Conservation (phyloP, 179 eudicot genomes). For the Actinidia polygama region DNA sequence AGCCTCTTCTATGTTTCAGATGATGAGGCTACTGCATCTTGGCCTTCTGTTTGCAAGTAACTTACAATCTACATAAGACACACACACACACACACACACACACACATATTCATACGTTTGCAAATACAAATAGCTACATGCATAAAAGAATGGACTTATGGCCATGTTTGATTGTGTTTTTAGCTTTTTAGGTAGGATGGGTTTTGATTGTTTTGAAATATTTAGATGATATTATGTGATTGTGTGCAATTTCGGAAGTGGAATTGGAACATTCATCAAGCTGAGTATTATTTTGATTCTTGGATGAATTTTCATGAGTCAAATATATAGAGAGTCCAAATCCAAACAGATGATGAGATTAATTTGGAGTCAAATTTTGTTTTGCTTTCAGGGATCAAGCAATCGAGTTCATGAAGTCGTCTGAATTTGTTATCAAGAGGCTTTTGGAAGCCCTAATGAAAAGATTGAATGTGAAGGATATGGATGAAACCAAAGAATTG, state of each 20-base stretch:
- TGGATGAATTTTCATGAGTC: too few species aligned
- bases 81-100: too few species aligned
- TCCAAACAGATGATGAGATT: too few species aligned
- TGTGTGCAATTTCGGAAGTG: too few species aligned
- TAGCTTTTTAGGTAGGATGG: not conserved
- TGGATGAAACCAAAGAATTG: conserved; percentile 9
- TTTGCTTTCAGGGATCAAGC: conserved; percentile 18
- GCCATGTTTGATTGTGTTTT: not conserved
- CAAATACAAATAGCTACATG: too few species aligned
- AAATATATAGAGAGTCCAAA: too few species aligned
- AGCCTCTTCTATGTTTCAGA: not conserved
- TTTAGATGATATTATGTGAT: too few species aligned
- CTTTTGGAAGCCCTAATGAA: conserved; percentile 22
- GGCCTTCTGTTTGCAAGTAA: not conserved
- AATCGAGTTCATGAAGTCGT: conserved; percentile 16
- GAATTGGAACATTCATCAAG: too few species aligned
- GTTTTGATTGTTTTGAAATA: not conserved
- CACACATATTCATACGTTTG: too few species aligned
- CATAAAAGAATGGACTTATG: too few species aligned
- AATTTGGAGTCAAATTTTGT: not conserved
- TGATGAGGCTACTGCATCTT: not conserved
- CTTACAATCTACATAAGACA: too few species aligned
- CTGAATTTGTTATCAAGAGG: conserved; percentile 4
- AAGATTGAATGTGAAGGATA: conserved; percentile 24
- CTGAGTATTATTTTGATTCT: too few species aligned